Base-by-base conservation (phyloP, 1,139 yeast species). In the Arxiozyma telluris region DNA sequence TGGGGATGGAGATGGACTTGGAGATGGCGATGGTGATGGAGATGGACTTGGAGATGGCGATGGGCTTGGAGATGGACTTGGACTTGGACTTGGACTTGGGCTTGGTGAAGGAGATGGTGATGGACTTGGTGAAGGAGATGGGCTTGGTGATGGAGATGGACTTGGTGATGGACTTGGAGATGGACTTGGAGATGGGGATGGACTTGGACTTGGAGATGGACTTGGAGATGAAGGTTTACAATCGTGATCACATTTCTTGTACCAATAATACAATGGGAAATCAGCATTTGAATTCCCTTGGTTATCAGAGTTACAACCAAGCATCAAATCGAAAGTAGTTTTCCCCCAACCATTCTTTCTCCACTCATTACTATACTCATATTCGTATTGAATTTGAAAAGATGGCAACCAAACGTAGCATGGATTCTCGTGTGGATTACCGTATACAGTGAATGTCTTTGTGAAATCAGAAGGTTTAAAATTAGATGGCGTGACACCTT, bases 351-450 rank as follows among this genome's bases (percentile, higher is more conserved):
- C 34, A 21, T 47, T 39, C 18, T 4, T 21, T 3, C 44, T 22
- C 66, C 70, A 60, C 17, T 53, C 42, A 18, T 48, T 39, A 23
- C 58, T 51, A 42, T 55, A 56, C 18, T 49, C 45, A n/a, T 54
- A 68, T 49, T 68, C 71, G 52, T 59, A 70, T 51, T 68, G 68
- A 51, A 70, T 63, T 54, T 65, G 68, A 53, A 65, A 63, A 21
- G 59, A 54, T 23, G 65, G 62, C 55, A 65, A 58, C 56, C 71
- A 64, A 30, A 57, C 55, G 12, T 46, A 21, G 30, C 47, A 44
- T 17, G 41, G 23, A 21, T 41, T 49, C 0, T 55, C 49, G 11
- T 51, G 53, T 6, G 50, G 46, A 9, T 57, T 49, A 47, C 63
- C 65, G 22, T 59, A 45, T 4, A 67, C 64, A 7, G 59, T 54